Conservation (phyloP, 768 basidiomycete genomes). For the Cantharellus cinnabarinus region DNA sequence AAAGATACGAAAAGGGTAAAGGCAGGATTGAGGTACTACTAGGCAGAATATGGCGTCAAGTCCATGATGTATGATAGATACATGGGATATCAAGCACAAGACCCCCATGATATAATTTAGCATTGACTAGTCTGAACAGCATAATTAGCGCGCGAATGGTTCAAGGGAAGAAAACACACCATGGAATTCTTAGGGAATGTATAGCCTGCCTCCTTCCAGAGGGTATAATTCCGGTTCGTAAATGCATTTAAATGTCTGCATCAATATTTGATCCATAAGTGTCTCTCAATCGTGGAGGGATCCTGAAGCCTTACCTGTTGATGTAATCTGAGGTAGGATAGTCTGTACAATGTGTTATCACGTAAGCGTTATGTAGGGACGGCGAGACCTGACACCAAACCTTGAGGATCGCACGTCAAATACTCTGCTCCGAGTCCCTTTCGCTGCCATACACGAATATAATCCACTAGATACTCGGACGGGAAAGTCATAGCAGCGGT, state of each 20-base stretch:
- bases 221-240: conserved; percentile 14
- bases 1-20: no score
- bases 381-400: conserved; percentile 9
- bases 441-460: conserved; percentile 64
- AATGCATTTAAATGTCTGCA: neutral
- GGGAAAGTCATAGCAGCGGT: conserved; percentile 42
- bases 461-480: conserved; percentile 50
- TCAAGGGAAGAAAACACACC: neutral
- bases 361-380: neutral
- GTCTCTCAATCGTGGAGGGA: no score
- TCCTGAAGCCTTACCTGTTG: conserved; percentile 19
- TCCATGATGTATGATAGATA: no score
- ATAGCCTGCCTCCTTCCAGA: conserved; percentile 17
- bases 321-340: conserved; percentile 53
- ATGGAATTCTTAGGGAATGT: conserved; percentile 16
- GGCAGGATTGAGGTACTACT: no score
- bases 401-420: conserved; percentile 41
- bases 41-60: no score
- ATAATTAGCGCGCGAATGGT: no score
- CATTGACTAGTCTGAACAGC: no score
- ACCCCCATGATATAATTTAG: no score
- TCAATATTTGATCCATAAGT: neutral
- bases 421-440: conserved; percentile 33
- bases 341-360: conserved; percentile 15
- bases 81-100: no score